phyloP scores from a whole-genome alignment of 2,329 filamentous ascomycete species.

The Botrytis fragariae region DNA sequence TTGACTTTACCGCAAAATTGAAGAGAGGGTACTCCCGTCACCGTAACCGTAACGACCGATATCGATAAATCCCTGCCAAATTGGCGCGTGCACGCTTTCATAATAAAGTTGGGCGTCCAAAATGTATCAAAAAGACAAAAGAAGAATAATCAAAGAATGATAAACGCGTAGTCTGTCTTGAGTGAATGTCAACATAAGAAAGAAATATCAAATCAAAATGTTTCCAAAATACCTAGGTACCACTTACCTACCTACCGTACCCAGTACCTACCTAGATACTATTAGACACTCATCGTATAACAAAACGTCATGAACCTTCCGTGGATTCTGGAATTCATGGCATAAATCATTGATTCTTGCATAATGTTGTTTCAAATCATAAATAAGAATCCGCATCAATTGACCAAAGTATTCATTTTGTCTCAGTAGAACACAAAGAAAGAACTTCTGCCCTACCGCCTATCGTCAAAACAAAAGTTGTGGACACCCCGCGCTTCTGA shows the following conservation, averaged over 20 bases:
- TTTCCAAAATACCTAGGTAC: not conserved
- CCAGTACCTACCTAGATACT: too few relatives aligned
- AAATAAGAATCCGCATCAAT: not conserved
- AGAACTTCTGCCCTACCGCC: slow-evolving; percentile 7
- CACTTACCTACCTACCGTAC: too few relatives aligned
- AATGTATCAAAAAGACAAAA: not conserved
- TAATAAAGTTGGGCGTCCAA: not conserved
- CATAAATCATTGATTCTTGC: not conserved
- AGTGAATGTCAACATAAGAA: not conserved
- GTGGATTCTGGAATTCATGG: not conserved
- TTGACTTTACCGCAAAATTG: slow-evolving; percentile 14
- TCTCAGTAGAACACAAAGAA: not conserved
- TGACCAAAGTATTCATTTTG: not conserved
- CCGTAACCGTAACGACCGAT: slow-evolving; percentile 17
- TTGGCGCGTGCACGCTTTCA: slow-evolving; percentile 10
- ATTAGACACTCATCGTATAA: not conserved
- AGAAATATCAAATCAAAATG: not conserved
- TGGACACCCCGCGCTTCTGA: slow-evolving; percentile 19
- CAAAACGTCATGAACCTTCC: not conserved
- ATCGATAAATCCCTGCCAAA: not conserved
- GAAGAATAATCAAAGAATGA: not conserved
- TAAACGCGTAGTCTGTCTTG: not conserved
- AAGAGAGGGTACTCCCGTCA: not conserved
- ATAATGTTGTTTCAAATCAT: not conserved
- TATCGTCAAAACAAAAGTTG: slow-evolving; percentile 5